Base-by-base conservation (phyloP, 352 stramenopile species). In the Phytophthora meadii region DNA sequence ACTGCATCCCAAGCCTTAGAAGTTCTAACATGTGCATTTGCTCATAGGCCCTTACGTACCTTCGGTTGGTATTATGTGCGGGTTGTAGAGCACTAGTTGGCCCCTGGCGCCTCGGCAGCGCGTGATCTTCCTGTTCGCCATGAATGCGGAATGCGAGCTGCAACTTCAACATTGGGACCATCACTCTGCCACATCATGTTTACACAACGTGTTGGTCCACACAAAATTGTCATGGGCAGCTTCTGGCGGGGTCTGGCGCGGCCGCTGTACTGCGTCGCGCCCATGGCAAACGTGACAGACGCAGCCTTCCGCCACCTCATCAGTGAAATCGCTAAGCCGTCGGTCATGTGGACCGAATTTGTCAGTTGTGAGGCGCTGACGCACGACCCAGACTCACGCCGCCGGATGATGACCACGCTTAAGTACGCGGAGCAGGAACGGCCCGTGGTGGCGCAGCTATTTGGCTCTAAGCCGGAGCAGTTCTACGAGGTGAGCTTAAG, bases 321-420 rank as follows among this genome's bases (percentile, higher is more conserved):
- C 61, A 85, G 74, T 10, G 82, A 95, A 40, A 74, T 95, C 41
- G 81, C 81, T 49, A 93, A 92, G 62, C 87, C 87, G 5, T 85
- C 84, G 56, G 87, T 89, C 46, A 90, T 90, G 80, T 95, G 87
- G 84, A 95, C 84, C 11, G 87, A 95, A 54, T 95, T 95, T 34
- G 87, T 93, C 37, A 95, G 87, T 68, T 94, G 87, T 55, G 87
- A 94, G 70, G 87, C 84, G 41, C 74, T 95, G 25, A 87, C 81
- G 24, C 74, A 91, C 55, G 79, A 92, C 53, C 39, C 65, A 1
- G 69, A 69, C 14, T 92, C 87, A 15, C 73, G 84, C 12, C 61
- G 74, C 47, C 83, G 83, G 55, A 94, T 94, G 84, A 88, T 90
- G 77, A 85, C 82, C 15, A 87, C 83, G 37, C 80, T 95, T 8